These are phyloP conservation scores for Citrus glauca DNA, from an alignment of 345 rosid species.

Conservation along the genomic window DNA sequence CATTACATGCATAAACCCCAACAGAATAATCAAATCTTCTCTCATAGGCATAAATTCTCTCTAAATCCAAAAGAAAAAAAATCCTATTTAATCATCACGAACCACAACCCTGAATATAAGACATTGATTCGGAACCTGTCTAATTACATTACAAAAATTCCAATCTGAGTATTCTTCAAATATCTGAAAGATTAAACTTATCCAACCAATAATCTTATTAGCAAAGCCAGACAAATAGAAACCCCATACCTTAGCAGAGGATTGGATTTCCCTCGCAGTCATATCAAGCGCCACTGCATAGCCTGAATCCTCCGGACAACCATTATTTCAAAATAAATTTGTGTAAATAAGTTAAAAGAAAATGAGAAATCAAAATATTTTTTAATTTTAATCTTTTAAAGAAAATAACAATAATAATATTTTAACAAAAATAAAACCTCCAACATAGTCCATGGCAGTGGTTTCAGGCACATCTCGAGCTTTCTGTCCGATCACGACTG, in stretches of 20 bases:
- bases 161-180: background rate
- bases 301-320: conserved; percentile 35
- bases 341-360: background rate
- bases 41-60: background rate
- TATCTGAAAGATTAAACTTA: no score
- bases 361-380: background rate
- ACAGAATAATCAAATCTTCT: background rate
- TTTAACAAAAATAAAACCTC: conserved; percentile 41
- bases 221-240: background rate
- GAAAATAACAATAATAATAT: background rate
- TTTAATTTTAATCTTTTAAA: background rate
- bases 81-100: background rate
- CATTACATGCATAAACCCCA: background rate
- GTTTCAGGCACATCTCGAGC: conserved; percentile 80
- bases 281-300: conserved; percentile 91
- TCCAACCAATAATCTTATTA: background rate
- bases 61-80: background rate
- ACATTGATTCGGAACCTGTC: background rate
- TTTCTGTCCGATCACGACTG: conserved; percentile 69
- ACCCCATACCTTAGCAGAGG: conserved; percentile 64
- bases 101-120: background rate
- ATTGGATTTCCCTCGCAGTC: conserved; percentile 92
- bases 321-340: background rate
- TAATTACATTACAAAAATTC: background rate
- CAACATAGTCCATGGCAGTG: conserved; percentile 82